These are phyloP conservation scores for Ascodesmis nigricans DNA, from an alignment of 495 filamentous ascomycete species.

Conservation along the genomic window DNA sequence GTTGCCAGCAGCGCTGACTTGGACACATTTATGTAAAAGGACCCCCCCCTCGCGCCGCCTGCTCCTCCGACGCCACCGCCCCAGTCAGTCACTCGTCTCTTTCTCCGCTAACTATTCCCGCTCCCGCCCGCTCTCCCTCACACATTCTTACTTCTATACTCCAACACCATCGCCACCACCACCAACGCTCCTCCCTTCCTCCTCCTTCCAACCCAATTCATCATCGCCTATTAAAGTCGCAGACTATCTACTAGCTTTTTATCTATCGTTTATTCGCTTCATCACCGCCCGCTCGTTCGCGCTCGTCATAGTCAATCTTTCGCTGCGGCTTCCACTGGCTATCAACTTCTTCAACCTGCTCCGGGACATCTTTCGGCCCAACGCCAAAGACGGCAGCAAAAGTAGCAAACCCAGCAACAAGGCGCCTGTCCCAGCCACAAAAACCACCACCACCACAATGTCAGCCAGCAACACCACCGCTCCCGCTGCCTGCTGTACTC, in stretches of 20 bases:
- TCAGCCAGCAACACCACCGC: no score
- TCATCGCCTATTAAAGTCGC: not conserved
- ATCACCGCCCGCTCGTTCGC: constrained; percentile 3
- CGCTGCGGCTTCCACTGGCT: constrained; percentile 3
- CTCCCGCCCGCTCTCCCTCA: constrained; percentile 6
- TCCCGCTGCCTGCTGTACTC: constrained; percentile 14
- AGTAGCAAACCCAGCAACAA: no score
- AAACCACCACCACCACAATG: no score
- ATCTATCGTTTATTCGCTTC: not conserved
- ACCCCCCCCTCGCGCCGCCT: constrained; percentile 1
- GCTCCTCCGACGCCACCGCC: no score
- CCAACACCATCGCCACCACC: no score
- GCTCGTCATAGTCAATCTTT: constrained; percentile 4
- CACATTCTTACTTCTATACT: constrained; percentile 4
- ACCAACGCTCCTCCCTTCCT: no score
- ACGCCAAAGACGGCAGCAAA: no score
- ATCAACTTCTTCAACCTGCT: not conserved
- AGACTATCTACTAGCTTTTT: not conserved
- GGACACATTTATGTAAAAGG: constrained; percentile 2
- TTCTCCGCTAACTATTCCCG: constrained; percentile 12
- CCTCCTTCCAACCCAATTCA: not conserved
- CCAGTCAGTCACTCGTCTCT: no score
- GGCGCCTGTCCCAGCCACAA: no score
- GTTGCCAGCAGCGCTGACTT: no score
- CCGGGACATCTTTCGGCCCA: not conserved